phyloP scores from a whole-genome alignment of 495 filamentous ascomycete species.

The Xylaria flabelliformis region DNA sequence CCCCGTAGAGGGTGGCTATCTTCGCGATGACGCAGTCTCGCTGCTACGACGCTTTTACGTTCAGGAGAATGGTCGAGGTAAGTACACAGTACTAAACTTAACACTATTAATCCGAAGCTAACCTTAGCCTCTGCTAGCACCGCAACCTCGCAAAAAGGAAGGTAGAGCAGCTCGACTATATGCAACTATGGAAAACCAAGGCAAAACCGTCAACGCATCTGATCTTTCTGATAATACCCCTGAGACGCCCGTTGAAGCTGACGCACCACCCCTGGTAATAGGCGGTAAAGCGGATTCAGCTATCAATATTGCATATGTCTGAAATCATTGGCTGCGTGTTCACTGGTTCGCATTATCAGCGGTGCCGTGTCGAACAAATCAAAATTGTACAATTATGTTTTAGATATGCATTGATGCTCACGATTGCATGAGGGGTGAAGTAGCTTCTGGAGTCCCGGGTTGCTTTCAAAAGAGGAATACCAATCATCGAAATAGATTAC shows the following conservation, averaged over 20 bases:
- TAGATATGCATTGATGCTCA: constrained; percentile 26
- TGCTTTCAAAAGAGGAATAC: constrained; percentile 23
- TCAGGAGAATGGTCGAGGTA: constrained; percentile 91
- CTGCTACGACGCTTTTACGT: constrained; percentile 92
- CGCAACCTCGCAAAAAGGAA: constrained; percentile 60
- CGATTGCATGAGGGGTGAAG: constrained; percentile 15
- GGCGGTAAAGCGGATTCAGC: constrained; percentile 4
- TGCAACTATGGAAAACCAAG: constrained; percentile 48
- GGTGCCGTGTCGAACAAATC: neutral
- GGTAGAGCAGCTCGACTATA: constrained; percentile 55
- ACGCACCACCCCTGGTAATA: constrained; percentile 16
- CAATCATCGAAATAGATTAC: constrained; percentile 14
- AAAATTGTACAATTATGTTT: constrained; percentile 24
- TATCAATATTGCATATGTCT: constrained; percentile 16
- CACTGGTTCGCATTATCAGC: neutral
- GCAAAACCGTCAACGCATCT: constrained; percentile 28
- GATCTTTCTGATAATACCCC: constrained; percentile 31
- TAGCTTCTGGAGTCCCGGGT: constrained; percentile 20
- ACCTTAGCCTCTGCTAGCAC: constrained; percentile 43
- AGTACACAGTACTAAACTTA: constrained; percentile 18
- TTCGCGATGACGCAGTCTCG: constrained; percentile 87
- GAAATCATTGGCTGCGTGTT: neutral
- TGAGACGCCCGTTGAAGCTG: constrained; percentile 30
- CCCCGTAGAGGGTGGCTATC: constrained; percentile 80
- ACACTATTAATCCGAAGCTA: constrained; percentile 12